Percentiles rank a stretch among this genome's conserved stretches.
Evolutionary conservation across 495 filamentous ascomycete genomes (phyloP).

Genomic region (Astrothelium macrocarpum): DNA sequence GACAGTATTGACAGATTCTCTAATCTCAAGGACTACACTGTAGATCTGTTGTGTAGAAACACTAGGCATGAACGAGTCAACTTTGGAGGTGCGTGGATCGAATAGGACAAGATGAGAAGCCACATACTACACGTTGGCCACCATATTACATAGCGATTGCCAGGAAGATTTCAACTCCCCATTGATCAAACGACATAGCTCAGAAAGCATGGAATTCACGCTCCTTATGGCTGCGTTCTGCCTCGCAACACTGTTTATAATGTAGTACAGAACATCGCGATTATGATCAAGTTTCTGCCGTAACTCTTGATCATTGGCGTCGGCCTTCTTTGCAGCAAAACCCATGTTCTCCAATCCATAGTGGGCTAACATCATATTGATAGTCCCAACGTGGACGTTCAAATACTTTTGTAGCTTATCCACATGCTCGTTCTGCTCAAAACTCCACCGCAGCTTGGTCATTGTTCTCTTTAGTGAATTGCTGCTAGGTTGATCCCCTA

Average conservation of each 20-base stretch:
- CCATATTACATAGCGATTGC: no score
- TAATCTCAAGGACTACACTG: not conserved
- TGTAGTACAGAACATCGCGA: not conserved
- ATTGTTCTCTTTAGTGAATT: not conserved
- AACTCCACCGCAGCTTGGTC: not conserved
- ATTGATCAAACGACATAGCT: no score
- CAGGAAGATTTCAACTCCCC: no score
- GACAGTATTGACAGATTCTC: not conserved
- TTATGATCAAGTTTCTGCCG: not conserved
- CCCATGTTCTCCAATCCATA: not conserved
- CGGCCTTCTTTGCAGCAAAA: not conserved
- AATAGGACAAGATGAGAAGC: not conserved
- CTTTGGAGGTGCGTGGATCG: not conserved
- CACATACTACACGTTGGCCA: not conserved
- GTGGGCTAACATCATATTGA: conserved; percentile 2
- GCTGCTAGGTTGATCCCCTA: not conserved
- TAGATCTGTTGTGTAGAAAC: not conserved
- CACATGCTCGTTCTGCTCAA: conserved; percentile 1
- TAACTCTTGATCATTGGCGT: not conserved
- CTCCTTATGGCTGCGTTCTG: no score
- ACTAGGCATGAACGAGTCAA: not conserved
- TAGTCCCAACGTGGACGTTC: conserved; percentile 7
- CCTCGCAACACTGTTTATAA: not conserved
- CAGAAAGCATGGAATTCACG: no score
- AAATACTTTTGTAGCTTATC: conserved; percentile 7